Percentiles rank a stretch among this genome's conserved stretches.
phyloP scores from a whole-genome alignment of 2,329 filamentous ascomycete genomes.

The Torrubiellomyces zombiae region DNA sequence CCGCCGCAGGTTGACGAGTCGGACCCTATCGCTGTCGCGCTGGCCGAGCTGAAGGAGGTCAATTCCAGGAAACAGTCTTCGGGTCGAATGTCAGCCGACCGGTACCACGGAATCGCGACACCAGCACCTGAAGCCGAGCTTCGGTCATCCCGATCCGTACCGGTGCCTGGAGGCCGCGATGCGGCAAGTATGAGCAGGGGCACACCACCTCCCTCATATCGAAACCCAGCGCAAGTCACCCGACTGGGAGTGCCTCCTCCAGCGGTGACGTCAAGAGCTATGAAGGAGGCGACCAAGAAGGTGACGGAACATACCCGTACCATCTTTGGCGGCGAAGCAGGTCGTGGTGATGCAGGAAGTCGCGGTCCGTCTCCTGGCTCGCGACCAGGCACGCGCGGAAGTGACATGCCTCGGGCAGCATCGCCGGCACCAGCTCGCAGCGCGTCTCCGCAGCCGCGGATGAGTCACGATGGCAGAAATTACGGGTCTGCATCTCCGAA shows the following conservation, averaged over 20 bases:
- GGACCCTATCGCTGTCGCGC: conserved; percentile 81
- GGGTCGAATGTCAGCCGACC: conserved; percentile 80
- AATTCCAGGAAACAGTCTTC: conserved; percentile 60
- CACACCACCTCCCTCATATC: conserved; percentile 78
- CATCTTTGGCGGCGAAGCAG: conserved; percentile 44
- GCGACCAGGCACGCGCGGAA: conserved; percentile 41
- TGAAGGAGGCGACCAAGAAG: conserved; percentile 88
- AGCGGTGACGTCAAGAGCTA: conserved; percentile 81
- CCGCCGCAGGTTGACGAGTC: conserved; percentile 37
- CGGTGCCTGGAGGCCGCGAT: conserved; percentile 35
- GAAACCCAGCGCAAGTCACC: conserved; percentile 46
- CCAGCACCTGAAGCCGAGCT: conserved; percentile 43
- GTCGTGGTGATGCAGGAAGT: conserved; percentile 11
- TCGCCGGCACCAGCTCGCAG: conserved; percentile 55
- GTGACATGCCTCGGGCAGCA: conserved; percentile 39
- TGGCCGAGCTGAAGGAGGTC: conserved; percentile 83
- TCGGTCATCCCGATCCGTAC: conserved; percentile 29
- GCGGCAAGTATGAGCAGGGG: conserved; percentile 44
- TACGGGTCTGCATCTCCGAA: conserved; percentile 44
- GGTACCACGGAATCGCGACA: conserved; percentile 83
- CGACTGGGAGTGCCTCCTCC: conserved; percentile 78
- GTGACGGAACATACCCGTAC: conserved; percentile 70
- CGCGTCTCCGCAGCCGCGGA: conserved; percentile 43
- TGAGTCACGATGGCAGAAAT: conserved; percentile 27
- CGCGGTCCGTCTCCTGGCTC: conserved; percentile 25